phyloP scores from a whole-genome alignment of 805 yeast genomes.

The Ogataea degrootiae region DNA sequence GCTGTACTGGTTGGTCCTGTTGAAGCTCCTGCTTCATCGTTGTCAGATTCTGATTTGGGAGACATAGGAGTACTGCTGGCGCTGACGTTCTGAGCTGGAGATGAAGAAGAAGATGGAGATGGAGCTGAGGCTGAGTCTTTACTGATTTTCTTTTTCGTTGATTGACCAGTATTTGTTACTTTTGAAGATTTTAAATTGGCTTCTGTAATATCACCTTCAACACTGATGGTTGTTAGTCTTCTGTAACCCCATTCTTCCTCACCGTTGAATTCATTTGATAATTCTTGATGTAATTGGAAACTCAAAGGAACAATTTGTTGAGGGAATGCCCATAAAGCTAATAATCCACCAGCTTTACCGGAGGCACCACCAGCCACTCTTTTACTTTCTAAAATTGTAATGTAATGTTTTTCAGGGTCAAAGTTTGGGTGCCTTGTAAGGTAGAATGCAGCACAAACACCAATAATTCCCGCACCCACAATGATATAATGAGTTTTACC shows the following conservation, averaged over 20 bases:
- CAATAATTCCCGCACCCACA: conserved; percentile 95
- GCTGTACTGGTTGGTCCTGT: not conserved
- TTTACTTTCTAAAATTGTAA: conserved; percentile 81
- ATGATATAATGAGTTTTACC: conserved; percentile 75
- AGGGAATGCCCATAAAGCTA: conserved; percentile 97
- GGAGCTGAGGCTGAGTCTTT: too few species aligned
- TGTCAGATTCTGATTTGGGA: too few species aligned
- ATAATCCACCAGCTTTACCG: conserved; percentile 94
- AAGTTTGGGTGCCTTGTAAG: conserved; percentile 78
- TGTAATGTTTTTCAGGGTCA: conserved; percentile 67
- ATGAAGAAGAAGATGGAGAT: too few species aligned
- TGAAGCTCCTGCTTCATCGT: not conserved
- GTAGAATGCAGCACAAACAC: conserved; percentile 91
- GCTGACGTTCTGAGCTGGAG: too few species aligned
- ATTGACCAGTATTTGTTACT: not conserved
- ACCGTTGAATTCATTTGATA: conserved; percentile 78
- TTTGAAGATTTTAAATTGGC: not conserved
- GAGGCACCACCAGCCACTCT: conserved; percentile 96
- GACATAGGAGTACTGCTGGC: too few species aligned
- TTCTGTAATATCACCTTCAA: conserved; percentile 71
- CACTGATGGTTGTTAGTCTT: conserved; percentile 75
- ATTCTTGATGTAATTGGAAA: conserved; percentile 77
- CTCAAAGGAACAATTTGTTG: conserved; percentile 87
- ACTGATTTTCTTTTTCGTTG: not conserved
- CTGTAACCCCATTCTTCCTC: conserved; percentile 90